A percentile compares a stretch with the other conserved stretches of the same genome.
Evolutionary conservation across 2,329 filamentous ascomycete species (phyloP).

Genomic region (Tolypocladium ovalisporum): DNA sequence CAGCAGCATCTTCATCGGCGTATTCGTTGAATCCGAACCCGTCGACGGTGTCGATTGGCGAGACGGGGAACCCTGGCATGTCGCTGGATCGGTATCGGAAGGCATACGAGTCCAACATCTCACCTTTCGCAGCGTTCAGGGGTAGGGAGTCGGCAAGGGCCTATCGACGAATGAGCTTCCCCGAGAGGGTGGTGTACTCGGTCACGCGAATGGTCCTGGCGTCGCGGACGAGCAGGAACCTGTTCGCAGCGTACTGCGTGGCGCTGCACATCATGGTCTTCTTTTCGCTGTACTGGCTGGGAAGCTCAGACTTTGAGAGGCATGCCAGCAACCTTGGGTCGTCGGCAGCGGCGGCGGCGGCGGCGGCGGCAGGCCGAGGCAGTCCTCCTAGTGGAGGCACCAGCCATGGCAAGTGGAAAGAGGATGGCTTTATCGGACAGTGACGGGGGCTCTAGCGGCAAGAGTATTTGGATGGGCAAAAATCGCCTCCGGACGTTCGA

Average conservation of each 20-base stretch:
- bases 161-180: constrained; percentile 85
- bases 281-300: constrained; percentile 75
- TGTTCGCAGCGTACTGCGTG: constrained; percentile 88
- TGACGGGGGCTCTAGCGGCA: background rate
- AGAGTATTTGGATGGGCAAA: background rate
- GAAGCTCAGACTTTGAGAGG: constrained; percentile 52
- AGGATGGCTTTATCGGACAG: constrained; percentile 44
- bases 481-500: background rate
- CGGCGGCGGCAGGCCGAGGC: constrained; percentile 29
- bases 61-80: constrained; percentile 47
- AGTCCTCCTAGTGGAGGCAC: constrained; percentile 13
- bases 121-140: constrained; percentile 89
- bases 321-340: constrained; percentile 48
- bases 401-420: constrained; percentile 41
- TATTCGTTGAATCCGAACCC: constrained; percentile 65
- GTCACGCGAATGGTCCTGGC: constrained; percentile 85
- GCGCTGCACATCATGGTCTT: constrained; percentile 84
- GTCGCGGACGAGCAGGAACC: constrained; percentile 78
- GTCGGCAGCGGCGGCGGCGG: constrained; percentile 31
- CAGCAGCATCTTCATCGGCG: constrained; percentile 51
- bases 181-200: constrained; percentile 82
- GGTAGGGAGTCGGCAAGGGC: constrained; percentile 87
- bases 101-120: constrained; percentile 90
- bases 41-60: constrained; percentile 52
- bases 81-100: constrained; percentile 78